These are phyloP conservation scores for Chalara sp. DNA, from an alignment of 2,329 filamentous ascomycete genomes.

Conservation along the genomic window DNA sequence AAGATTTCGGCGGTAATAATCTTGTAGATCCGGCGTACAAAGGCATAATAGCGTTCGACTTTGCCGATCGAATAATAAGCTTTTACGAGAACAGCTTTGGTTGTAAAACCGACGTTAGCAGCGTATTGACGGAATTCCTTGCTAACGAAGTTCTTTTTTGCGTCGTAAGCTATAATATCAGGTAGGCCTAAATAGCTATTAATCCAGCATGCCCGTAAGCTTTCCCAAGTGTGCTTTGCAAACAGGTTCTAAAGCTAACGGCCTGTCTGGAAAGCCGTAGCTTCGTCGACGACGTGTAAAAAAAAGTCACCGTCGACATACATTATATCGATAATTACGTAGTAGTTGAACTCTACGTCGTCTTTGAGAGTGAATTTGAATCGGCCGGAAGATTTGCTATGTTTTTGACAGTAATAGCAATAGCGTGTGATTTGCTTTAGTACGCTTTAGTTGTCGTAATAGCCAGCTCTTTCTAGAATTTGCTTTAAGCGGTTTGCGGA, in stretches of 20 bases:
- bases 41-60: no score
- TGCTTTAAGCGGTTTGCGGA: background rate
- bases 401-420: background rate
- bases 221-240: background rate
- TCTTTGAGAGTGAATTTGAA: background rate
- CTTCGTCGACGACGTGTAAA: background rate
- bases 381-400: background rate
- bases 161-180: background rate
- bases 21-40: no score
- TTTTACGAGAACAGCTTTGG: no score
- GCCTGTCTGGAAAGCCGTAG: background rate
- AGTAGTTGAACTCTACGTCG: background rate
- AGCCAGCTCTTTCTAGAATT: background rate
- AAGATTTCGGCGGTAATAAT: background rate
- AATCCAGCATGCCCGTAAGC: background rate
- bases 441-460: background rate
- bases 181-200: background rate
- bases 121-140: no score
- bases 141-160: background rate
- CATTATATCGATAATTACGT: background rate
- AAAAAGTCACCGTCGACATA: background rate
- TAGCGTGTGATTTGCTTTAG: background rate
- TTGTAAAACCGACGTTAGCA: no score
- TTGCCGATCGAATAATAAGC: no score
- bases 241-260: background rate